Base-by-base conservation (phyloP, 2,329 filamentous ascomycete genomes). In the Penicillium occitanis region DNA sequence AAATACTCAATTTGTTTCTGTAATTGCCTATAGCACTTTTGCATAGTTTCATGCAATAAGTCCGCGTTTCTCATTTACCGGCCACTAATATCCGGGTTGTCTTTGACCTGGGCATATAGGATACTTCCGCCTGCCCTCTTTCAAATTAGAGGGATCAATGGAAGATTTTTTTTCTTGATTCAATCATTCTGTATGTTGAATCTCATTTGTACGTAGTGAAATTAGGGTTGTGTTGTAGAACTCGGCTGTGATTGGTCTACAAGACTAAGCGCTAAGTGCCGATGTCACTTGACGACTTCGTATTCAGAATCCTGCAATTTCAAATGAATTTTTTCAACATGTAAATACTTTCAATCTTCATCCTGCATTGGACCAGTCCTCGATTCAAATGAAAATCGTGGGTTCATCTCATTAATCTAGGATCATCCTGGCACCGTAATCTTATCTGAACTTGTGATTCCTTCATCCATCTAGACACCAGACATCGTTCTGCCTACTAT, bases 1-100 rank as follows among this genome's bases (percentile, higher is more conserved):
- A 11, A 53, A 53, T 33, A 53, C 50, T 53, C 28, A 53, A 53
- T 53, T 53, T 53, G 25, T 53, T 30, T 53, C 14, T 33, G n/a
- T 53, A 53, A 53, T 53, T 53, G 22, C 50, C 25, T n/a, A 33
- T 53, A 53, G 3, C 50, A 53, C 14, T 14, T 53, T 53, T n/a
- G 28, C 19, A 53, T 51, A 51, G 48, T 53, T 53, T 53, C 25
- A 33, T 33, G 50, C 50, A 53, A 33, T 53, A 53, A 33, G 50
- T 30, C 28, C 28, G 13, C 19, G 5, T 28, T 8, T 53, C 50
- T 33, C 50, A 33, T n/a, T 53, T 33, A 5, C 28, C 10, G 25
- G 17, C 50, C 25, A 5, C 25, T 5, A 6, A 33, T 53, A 14
- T 30, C 28, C 25, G 28, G 2, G 8, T n/a, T 53, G 50, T 33